Evolutionary conservation across 1,284 basidiomycete genomes (phyloP).

Genomic region (Pisolithus thermaeus): DNA sequence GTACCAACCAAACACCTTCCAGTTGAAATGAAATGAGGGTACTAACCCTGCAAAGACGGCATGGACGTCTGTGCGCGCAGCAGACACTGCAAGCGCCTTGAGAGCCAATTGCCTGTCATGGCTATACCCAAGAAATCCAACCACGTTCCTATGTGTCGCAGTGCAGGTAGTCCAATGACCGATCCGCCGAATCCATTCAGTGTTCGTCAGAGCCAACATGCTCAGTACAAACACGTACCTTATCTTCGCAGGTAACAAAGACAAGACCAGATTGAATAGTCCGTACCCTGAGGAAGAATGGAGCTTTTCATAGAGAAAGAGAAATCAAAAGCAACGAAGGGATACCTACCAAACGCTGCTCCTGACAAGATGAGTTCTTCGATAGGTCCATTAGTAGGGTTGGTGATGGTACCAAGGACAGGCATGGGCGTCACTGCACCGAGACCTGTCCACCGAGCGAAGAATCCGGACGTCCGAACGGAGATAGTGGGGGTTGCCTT

Average conservation of each 20-base stretch:
- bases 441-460: constrained; percentile 29
- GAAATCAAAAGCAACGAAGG: too few species aligned
- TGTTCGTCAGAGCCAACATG: too few species aligned
- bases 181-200: too few species aligned
- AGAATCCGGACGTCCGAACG: constrained; percentile 29
- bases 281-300: constrained; percentile 43
- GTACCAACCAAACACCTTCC: background rate
- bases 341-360: constrained; percentile 58
- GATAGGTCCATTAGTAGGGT: constrained; percentile 44
- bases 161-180: too few species aligned
- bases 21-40: constrained; percentile 1
- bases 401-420: constrained; percentile 9
- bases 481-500: constrained; percentile 33
- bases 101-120: constrained; percentile 64
- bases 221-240: constrained; percentile 40
- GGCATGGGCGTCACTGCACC: constrained; percentile 15
- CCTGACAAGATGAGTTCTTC: constrained; percentile 70
- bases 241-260: constrained; percentile 61
- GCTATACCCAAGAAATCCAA: constrained; percentile 70
- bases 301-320: too few species aligned
- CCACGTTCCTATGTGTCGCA: constrained; percentile 43
- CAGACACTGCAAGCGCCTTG: constrained; percentile 60
- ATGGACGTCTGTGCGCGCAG: constrained; percentile 62
- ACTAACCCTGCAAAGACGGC: constrained; percentile 65
- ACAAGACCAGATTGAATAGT: constrained; percentile 73